Percentiles rank a stretch among this genome's conserved stretches.
These are phyloP conservation scores for Chrysoporthe deuterocubensis DNA, from an alignment of 2,329 filamentous ascomycete genomes.

Conservation along the genomic window DNA sequence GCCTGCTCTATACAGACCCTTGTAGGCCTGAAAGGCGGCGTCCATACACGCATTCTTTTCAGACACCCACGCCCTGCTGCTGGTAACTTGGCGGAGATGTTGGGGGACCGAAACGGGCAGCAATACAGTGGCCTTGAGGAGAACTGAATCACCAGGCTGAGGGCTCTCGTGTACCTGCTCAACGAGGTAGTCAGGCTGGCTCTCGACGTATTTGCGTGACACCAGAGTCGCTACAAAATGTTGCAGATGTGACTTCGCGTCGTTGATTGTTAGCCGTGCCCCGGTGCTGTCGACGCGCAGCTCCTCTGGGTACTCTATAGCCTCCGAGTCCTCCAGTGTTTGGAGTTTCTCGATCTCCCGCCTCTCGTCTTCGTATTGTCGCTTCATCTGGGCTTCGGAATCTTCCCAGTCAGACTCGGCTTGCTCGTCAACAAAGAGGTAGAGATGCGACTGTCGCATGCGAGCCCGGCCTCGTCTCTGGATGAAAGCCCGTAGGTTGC, in stretches of 20 bases:
- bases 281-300: slow-evolving; percentile 50
- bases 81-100: slow-evolving; percentile 57
- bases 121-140: slow-evolving; percentile 63
- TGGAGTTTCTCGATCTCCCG: slow-evolving; percentile 52
- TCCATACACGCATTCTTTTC: slow-evolving; percentile 78
- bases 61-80: slow-evolving; percentile 65
- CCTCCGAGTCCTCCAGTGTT: slow-evolving; percentile 50
- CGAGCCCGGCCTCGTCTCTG: slow-evolving; percentile 60
- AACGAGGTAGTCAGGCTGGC: slow-evolving; percentile 69
- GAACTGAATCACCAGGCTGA: slow-evolving; percentile 25
- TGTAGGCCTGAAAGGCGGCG: slow-evolving; percentile 81
- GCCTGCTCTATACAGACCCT: slow-evolving; percentile 68
- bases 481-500: slow-evolving; percentile 60
- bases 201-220: slow-evolving; percentile 62
- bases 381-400: slow-evolving; percentile 75
- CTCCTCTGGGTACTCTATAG: slow-evolving; percentile 36
- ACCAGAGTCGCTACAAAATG: slow-evolving; percentile 77
- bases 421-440: slow-evolving; percentile 47
- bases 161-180: slow-evolving; percentile 40
- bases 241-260: slow-evolving; percentile 74
- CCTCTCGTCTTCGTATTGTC: slow-evolving; percentile 67
- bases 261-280: slow-evolving; percentile 72
- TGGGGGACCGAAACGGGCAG: slow-evolving; percentile 74
- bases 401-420: slow-evolving; percentile 57
- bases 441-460: slow-evolving; percentile 54